Base-by-base conservation (phyloP, 148 eudicot species). In the Pouteria glomerata region DNA sequence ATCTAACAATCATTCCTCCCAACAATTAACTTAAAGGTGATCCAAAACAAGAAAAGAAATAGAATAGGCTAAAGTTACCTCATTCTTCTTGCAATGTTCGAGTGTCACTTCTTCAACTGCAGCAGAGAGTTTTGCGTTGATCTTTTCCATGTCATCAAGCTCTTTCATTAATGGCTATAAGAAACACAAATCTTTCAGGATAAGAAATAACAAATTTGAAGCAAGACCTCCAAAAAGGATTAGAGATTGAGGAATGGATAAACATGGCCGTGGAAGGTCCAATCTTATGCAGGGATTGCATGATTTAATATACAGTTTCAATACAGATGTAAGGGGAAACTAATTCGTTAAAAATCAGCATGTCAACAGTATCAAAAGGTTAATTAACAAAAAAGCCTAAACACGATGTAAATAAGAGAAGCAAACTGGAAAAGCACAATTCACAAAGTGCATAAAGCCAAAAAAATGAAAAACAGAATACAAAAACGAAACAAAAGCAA, bases 101-200 rank as follows among this genome's bases (percentile, higher is more conserved):
- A 82, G 83, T 3, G 88, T 90, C 66, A 92, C 97, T 78, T 87
- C 96, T 81, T 92, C 99, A 69, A 95, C 92, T 42, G 97, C 97
- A 84, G 87, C 77, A 23, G 94, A 88, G 66, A 95, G 90, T 70
- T 86, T 91, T 8, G 86, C 85, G 70, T 95, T 92, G 73, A 85
- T 82, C 81, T 88, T 90, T 77, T 87, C 97, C 90, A 95, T 81
- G 77, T 89, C 94, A 75, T 92, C 99, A 48, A 95, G 86, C 81
- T 89, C 97, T 72, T 88, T 87, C 88, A 89, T 86, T 63, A 89
- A 56, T 65, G 85, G 63, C 93, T 89, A 70, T 18, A 69, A 15
- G 59, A 16, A 29, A 42, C 19, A 1, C 23, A 70, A 56, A 45
- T 26, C 18, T 44, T 31, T 30, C 35, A 21, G 51, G 19, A 27